Evolutionary conservation across 2,329 filamentous ascomycete species (phyloP).

Genomic region (Clonostachys byssicola): DNA sequence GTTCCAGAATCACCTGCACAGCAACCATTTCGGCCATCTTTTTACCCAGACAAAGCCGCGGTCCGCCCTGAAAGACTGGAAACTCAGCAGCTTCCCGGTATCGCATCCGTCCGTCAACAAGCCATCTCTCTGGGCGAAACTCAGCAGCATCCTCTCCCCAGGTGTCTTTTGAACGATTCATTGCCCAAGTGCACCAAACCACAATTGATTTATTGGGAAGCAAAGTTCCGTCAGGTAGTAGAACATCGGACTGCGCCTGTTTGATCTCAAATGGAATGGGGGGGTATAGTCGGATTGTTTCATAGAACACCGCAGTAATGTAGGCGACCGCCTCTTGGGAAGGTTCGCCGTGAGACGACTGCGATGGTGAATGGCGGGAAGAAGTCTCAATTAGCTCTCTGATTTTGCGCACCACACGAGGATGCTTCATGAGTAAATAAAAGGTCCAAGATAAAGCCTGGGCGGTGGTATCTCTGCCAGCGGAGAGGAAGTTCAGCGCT

Average conservation of each 20-base stretch:
- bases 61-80: conserved; percentile 61
- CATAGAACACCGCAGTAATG: conserved; percentile 58
- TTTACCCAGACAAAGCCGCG: conserved; percentile 57
- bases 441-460: conserved; percentile 62
- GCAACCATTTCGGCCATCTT: conserved; percentile 58
- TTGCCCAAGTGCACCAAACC: conserved; percentile 61
- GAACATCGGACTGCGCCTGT: conserved; percentile 45
- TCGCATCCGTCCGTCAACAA: conserved; percentile 34
- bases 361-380: conserved; percentile 5
- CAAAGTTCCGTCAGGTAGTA: conserved; percentile 56
- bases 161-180: conserved; percentile 50
- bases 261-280: conserved; percentile 65
- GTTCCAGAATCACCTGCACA: conserved; percentile 47
- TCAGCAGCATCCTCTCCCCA: conserved; percentile 53
- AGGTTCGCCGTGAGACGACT: conserved; percentile 30
- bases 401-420: conserved; percentile 26
- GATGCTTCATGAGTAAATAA: conserved; percentile 54
- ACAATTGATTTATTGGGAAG: conserved; percentile 50
- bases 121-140: conserved; percentile 55
- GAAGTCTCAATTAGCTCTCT: conserved; percentile 5
- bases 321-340: conserved; percentile 38
- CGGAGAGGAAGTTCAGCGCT: conserved; percentile 62
- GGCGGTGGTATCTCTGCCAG: conserved; percentile 60
- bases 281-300: conserved; percentile 57
- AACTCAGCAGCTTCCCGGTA: conserved; percentile 48